phyloP scores from a whole-genome alignment of 345 rosid species.

The Citrus maxima region DNA sequence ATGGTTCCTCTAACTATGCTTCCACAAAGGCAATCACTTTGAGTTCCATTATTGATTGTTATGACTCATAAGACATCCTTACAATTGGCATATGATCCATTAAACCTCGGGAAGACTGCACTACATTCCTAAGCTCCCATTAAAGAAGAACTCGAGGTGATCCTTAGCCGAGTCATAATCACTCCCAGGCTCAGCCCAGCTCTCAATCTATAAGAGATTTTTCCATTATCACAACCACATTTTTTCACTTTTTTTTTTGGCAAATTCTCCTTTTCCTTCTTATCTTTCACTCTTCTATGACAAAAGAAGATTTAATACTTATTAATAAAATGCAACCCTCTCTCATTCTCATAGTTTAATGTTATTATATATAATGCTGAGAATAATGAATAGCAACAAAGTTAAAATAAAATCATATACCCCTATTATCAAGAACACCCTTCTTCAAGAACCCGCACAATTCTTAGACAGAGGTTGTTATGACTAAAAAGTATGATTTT shows the following conservation, averaged over 20 bases:
- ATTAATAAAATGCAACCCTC: no score
- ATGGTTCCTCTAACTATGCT: no score
- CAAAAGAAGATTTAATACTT: conserved; percentile 30
- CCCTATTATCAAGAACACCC: no score
- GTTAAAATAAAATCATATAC: no score
- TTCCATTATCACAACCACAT: conserved; percentile 8
- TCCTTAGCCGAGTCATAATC: conserved; percentile 65
- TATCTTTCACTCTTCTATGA: conserved; percentile 91
- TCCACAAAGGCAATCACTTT: conserved; percentile 6
- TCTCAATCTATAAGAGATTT: conserved; percentile 45
- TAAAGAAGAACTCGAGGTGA: conserved; percentile 65
- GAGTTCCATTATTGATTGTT: conserved; percentile 68
- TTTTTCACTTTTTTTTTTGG: conserved; percentile 38
- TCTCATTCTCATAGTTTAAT: no score
- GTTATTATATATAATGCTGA: no score
- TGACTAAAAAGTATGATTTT: no score
- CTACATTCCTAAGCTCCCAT: conserved; percentile 42
- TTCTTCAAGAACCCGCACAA: no score
- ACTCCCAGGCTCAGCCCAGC: conserved; percentile 48
- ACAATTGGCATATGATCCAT: conserved; percentile 41
- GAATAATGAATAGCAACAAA: no score
- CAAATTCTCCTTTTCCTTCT: conserved; percentile 46
- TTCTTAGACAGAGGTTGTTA: no score
- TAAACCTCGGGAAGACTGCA: conserved; percentile 34
- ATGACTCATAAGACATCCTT: conserved; percentile 59